Percentiles rank a stretch among this genome's conserved stretches.
Evolutionary conservation across 345 rosid genomes (phyloP).

Genomic region (Mercurialis annua): DNA sequence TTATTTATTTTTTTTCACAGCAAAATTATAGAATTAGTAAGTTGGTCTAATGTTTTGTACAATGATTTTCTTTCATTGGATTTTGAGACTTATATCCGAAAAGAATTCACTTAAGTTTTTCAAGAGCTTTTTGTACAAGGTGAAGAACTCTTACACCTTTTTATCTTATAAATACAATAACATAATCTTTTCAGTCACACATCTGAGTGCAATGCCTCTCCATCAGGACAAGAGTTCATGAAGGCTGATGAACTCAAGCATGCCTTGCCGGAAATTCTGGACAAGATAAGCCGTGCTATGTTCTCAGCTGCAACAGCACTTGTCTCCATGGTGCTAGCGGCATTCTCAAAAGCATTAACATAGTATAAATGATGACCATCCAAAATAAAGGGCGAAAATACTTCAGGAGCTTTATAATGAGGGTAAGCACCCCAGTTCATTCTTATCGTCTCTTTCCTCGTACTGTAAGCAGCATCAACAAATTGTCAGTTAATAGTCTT

Average conservation of each 20-base stretch:
- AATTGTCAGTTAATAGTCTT: slow-evolving; percentile 6
- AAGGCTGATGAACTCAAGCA: slow-evolving; percentile 23
- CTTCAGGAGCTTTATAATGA: slow-evolving; percentile 75
- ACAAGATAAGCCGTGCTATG: slow-evolving; percentile 70
- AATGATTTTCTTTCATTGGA: no score
- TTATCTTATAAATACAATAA: background rate
- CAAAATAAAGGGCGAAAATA: slow-evolving; percentile 76
- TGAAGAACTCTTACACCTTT: background rate
- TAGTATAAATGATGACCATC: slow-evolving; percentile 79
- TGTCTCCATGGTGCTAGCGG: slow-evolving; percentile 93
- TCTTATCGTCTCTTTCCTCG: slow-evolving; percentile 56
- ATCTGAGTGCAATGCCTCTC: slow-evolving; percentile 37
- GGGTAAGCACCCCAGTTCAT: slow-evolving; percentile 99
- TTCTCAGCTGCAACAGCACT: slow-evolving; percentile 93
- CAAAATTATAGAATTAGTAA: no score
- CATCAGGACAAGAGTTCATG: slow-evolving; percentile 27
- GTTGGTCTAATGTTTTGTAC: no score
- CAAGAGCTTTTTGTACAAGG: no score
- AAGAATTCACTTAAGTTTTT: no score
- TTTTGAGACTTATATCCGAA: no score
- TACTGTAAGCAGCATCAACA: slow-evolving; percentile 29
- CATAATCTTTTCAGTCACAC: slow-evolving; percentile 28
- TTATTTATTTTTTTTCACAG: no score
- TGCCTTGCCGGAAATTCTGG: slow-evolving; percentile 41
- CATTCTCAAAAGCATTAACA: slow-evolving; percentile 87